Evolutionary conservation across 345 rosid species (phyloP).

Genomic region (Gossypium ekmanianum): DNA sequence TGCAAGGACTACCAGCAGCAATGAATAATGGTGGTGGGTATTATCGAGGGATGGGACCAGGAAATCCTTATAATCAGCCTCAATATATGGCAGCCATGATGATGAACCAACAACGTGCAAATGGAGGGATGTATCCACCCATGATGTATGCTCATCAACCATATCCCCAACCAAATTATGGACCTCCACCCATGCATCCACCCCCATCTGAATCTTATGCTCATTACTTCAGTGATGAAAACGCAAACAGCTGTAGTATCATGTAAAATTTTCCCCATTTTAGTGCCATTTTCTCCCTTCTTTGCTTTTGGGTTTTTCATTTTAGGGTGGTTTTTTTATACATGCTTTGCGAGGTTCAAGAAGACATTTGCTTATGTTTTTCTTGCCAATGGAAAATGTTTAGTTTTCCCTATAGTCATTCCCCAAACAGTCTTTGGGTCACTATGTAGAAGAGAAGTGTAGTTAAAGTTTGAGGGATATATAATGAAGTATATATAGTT

Average conservation of each 20-base stretch:
- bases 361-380: constrained; percentile 14
- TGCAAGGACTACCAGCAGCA: constrained; percentile 61
- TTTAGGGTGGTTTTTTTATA: constrained; percentile 15
- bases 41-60: constrained; percentile 48
- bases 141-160: constrained; percentile 65
- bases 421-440: neutral
- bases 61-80: constrained; percentile 57
- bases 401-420: neutral
- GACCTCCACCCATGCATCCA: constrained; percentile 53
- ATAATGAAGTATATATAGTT: neutral
- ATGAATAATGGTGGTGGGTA: constrained; percentile 51
- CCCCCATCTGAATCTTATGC: constrained; percentile 53
- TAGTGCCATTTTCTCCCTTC: neutral
- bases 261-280: constrained; percentile 46
- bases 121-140: constrained; percentile 74
- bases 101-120: constrained; percentile 54
- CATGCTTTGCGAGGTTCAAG: constrained; percentile 10
- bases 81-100: constrained; percentile 55
- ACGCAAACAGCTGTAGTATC: constrained; percentile 73
- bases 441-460: neutral
- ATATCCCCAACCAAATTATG: constrained; percentile 50
- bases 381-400: constrained; percentile 15
- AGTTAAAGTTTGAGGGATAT: neutral
- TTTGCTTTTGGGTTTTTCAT: neutral
- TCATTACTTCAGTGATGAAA: constrained; percentile 86